Percentiles rank a stretch among this genome's conserved stretches.
phyloP scores from a whole-genome alignment of 2,329 filamentous ascomycete species.

The Apiospora phragmitis region DNA sequence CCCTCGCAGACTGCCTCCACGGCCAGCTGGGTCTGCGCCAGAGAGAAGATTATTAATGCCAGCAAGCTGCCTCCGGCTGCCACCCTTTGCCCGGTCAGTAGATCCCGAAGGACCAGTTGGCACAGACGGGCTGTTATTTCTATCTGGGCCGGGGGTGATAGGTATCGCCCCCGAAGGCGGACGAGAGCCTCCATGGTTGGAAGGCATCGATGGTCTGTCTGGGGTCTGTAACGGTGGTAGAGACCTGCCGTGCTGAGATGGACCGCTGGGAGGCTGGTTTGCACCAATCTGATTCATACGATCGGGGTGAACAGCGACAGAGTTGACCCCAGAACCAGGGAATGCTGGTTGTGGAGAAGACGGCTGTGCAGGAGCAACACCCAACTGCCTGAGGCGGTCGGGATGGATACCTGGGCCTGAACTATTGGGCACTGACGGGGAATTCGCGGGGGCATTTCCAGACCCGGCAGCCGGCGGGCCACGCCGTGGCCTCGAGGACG shows the following conservation, averaged over 20 bases:
- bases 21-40: constrained; percentile 45
- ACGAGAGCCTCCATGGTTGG: constrained; percentile 26
- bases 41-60: constrained; percentile 61
- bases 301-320: constrained; percentile 40
- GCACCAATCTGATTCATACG: constrained; percentile 40
- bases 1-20: constrained; percentile 36
- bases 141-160: constrained; percentile 24
- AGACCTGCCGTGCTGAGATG: constrained; percentile 26
- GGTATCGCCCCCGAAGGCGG: constrained; percentile 23
- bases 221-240: constrained; percentile 33
- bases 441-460: constrained; percentile 24
- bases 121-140: constrained; percentile 28
- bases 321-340: constrained; percentile 21
- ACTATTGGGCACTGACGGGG: constrained; percentile 22
- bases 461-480: constrained; percentile 32
- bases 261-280: constrained; percentile 23
- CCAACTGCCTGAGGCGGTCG: constrained; percentile 31
- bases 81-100: constrained; percentile 36
- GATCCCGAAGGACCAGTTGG: constrained; percentile 35
- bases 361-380: constrained; percentile 17
- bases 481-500: constrained; percentile 49
- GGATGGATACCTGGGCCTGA: constrained; percentile 30
- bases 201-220: constrained; percentile 31
- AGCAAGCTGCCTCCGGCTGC: constrained; percentile 54
- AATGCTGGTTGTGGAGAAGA: constrained; percentile 24